A percentile compares a stretch with the other conserved stretches of the same genome.
Evolutionary conservation across 306 rosid species (phyloP).

Genomic region (Casuarina glauca): DNA sequence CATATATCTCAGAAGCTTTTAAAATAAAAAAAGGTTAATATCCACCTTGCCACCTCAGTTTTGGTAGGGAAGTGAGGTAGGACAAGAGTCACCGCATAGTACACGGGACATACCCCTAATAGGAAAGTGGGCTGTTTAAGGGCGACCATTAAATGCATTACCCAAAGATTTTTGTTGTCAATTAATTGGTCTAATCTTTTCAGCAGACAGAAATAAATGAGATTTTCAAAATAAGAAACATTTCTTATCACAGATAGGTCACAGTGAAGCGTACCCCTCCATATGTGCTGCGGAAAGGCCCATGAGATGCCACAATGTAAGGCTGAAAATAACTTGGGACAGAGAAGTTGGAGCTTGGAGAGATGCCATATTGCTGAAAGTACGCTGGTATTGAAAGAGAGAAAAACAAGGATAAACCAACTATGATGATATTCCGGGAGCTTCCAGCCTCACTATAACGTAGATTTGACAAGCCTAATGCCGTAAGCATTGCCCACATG

Average conservation of each 20-base stretch:
- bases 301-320: slow-evolving; percentile 87
- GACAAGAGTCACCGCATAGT: not conserved
- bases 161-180: not conserved
- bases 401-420: slow-evolving; percentile 89
- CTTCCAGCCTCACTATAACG: slow-evolving; percentile 99
- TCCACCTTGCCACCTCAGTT: not conserved
- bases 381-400: slow-evolving; percentile 94
- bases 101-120: not conserved
- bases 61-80: not conserved
- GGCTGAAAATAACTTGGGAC: slow-evolving; percentile 97
- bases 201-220: not conserved
- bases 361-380: slow-evolving; percentile 90
- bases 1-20: not conserved
- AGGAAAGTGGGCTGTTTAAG: not conserved
- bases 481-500: slow-evolving; percentile 99
- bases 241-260: not conserved
- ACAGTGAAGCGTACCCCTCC: slow-evolving; percentile 74
- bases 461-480: slow-evolving; percentile 92
- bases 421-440: slow-evolving; percentile 94
- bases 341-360: slow-evolving; percentile 75
- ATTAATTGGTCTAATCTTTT: not conserved
- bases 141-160: not conserved
- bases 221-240: not conserved
- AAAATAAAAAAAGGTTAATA: not conserved
- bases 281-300: slow-evolving; percentile 74